These are phyloP conservation scores for Digitaria exilis DNA, from an alignment of 202 grass and related monocot species.

Conservation along the genomic window DNA sequence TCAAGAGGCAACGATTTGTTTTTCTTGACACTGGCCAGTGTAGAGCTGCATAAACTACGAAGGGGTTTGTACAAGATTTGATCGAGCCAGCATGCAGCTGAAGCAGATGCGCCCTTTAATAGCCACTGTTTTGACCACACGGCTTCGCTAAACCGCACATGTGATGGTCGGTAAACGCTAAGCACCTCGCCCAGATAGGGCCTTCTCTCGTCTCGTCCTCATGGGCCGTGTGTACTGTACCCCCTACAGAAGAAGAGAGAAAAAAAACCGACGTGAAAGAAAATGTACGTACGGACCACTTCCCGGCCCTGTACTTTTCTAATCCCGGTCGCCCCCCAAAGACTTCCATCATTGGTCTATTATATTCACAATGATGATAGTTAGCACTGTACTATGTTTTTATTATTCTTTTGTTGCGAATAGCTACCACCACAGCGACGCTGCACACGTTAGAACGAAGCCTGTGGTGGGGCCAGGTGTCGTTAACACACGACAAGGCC, in stretches of 20 bases:
- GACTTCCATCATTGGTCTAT: conserved; percentile 42
- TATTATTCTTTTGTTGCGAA: neutral
- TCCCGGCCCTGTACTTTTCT: conserved; percentile 47
- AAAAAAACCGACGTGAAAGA: neutral
- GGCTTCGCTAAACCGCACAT: neutral
- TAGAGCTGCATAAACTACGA: neutral
- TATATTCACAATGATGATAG: conserved; percentile 34
- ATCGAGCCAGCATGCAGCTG: neutral
- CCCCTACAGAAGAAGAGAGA: neutral
- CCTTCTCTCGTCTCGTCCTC: neutral
- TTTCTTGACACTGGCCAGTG: neutral
- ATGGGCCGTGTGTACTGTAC: neutral
- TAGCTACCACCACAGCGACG: neutral
- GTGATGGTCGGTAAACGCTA: neutral
- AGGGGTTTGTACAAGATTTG: neutral
- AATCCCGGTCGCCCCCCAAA: neutral
- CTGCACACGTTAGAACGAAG: neutral
- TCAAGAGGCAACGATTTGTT: neutral
- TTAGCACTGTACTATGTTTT: conserved; percentile 7
- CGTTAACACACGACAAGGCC: neutral
- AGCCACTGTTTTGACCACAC: neutral
- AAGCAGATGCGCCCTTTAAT: neutral
- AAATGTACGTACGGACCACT: conserved; percentile 39
- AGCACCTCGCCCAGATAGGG: conserved; percentile 8
- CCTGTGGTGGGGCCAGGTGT: neutral